Evolutionary conservation across 805 yeast species (phyloP), one percentile per base, ranked within the genome.

Genomic region (Brettanomyces custersianus): DNA sequence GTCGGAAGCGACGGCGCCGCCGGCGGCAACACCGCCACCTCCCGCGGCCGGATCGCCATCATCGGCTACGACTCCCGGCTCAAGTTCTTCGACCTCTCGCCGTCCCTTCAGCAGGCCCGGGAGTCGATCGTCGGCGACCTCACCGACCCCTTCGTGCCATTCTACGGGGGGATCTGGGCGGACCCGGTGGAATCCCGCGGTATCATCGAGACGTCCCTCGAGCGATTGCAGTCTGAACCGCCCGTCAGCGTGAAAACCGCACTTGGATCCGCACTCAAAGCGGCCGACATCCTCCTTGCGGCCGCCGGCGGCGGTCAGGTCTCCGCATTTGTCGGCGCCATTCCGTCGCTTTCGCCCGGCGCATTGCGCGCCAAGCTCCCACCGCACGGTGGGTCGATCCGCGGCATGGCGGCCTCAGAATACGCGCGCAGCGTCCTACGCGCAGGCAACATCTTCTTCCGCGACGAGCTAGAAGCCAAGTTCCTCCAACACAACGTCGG

Each of bases 261-360:
- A 20, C 81, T 73, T 51, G 94, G 96, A 0, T 73, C 84, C 3
- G 96, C 94, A 0, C 57, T 86, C 23, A 65, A 76, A 37, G 75
- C 80, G 2, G 90, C 94, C 0, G 60, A 67, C 46, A 51, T 72
- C 35, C 77, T 86, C 5, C 62, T 87, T 20, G 68, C 68, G 30
- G 57, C 62, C 17, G 68, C 68, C 23, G 95, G 92, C 7, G 92
- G 92, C 42, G 98, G 97, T 40, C 83, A 88, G 47, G 77, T 90
- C 23, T 70, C 80, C 17, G 70, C 83, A 0, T 56, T 82, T 4
- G 59, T 88, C 29, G 68, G 84, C 2, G 61, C 77, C 2, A 55
- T 86, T 27, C 96, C 98, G 5, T 70, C 84, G 1, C 69, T 76
- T 69, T 95, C 95, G 1, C 80, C 86, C 0, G 96, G 96, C 4